A percentile compares a stretch with the other conserved stretches of the same genome.
phyloP scores from a whole-genome alignment of 2,329 filamentous ascomycete species.

The Sclerotinia glacialis region DNA sequence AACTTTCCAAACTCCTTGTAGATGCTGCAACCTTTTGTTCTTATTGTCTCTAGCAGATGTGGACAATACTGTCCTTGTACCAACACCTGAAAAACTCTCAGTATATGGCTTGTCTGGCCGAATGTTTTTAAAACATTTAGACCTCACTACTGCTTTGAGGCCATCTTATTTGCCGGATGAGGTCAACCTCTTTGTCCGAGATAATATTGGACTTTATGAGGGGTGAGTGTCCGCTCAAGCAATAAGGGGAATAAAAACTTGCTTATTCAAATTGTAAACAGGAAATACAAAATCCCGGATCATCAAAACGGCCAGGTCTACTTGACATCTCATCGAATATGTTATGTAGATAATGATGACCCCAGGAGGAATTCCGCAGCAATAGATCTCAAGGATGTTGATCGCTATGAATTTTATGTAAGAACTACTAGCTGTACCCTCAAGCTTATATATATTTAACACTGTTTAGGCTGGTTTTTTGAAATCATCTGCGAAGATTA shows the following conservation, averaged over 20 bases:
- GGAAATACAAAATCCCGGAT: conserved; percentile 91
- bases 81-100: conserved; percentile 14
- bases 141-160: conserved; percentile 93
- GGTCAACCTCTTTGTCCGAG: conserved; percentile 91
- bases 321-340: conserved; percentile 89
- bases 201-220: conserved; percentile 96
- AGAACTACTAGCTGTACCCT: conserved; percentile 28
- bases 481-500: conserved; percentile 93
- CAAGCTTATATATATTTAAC: conserved; percentile 27
- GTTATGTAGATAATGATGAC: conserved; percentile 88
- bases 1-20: background rate
- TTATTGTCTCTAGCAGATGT: conserved; percentile 10
- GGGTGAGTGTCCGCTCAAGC: conserved; percentile 60
- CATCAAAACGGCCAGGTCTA: conserved; percentile 97
- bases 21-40: background rate
- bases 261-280: conserved; percentile 40
- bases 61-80: background rate
- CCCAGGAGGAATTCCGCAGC: conserved; percentile 81
- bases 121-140: conserved; percentile 96
- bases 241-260: background rate
- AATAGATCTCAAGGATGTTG: conserved; percentile 85
- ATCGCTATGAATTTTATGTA: conserved; percentile 87
- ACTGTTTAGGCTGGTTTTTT: conserved; percentile 73
- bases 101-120: conserved; percentile 57
- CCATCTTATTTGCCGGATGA: conserved; percentile 91